Evolutionary conservation across 257 asterid species (phyloP), one percentile per base, ranked within the genome.

Genomic region (Forsythia viridissima): DNA sequence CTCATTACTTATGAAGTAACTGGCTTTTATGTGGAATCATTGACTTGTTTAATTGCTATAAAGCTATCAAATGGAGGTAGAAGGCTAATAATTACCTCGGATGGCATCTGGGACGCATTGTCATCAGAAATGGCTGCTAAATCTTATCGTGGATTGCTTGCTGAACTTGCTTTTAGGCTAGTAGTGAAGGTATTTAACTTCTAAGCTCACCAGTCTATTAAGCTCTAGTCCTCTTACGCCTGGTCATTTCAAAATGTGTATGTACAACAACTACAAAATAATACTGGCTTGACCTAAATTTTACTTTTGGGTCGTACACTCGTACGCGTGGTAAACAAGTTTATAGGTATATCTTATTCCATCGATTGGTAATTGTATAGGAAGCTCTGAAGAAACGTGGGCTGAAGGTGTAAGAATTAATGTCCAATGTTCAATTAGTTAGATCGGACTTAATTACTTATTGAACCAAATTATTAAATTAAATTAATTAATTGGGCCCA

Each of bases 21-120:
- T 59, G 66, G 30, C 15, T 74, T 39, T 4, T 18, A 7, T 80
- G 55, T 72, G 16, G 21, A 61, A 72, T 44, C 24, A 6, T 69
- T 79, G 72, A 82, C 76, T 71, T 4, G 36, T 74, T 75, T 8
- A n/a, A 48, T 30, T 76, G 24, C 74, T 67, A 15, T 85, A 70
- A 82, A 83, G 97, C 84, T 92, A 69, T 89, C 96, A n/a, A 84
- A 77, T 80, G 86, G 73, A 3, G 97, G 97, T 6, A 97, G 97
- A 74, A 85, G 97, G 81, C 92, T 94, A 74, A 89, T 94, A 84
- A 86, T 94, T 34, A 97, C 98, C 41, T 92, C 98, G 4, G 96
- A 92, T 82, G 98, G 97, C 71, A 85, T 94, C 34, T 92, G 98
- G 98, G 98, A 92, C 75, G 91, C 97, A 18, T 42, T 92, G 70